phyloP scores from a whole-genome alignment of 2,329 filamentous ascomycete genomes.

The Beauveria medogensis region DNA sequence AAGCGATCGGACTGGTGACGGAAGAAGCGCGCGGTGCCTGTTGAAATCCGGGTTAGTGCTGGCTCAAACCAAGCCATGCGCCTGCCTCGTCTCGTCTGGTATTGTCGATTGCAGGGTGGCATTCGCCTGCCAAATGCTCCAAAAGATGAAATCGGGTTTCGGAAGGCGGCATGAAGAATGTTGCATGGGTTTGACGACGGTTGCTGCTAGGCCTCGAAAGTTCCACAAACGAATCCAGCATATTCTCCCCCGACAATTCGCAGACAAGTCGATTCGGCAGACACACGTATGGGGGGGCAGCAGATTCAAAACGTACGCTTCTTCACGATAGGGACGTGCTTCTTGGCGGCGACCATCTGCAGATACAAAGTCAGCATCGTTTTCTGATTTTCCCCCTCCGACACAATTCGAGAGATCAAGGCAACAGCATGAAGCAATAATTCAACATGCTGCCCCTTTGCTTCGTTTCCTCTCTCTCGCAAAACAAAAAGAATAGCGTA shows the following conservation, averaged over 20 bases:
- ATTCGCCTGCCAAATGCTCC: not conserved
- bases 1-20: conserved; percentile 97
- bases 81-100: not conserved
- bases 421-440: not conserved
- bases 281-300: not conserved
- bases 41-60: conserved; percentile 22
- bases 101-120: too few relatives aligned
- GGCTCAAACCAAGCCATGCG: not conserved
- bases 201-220: not conserved
- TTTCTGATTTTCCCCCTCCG: not conserved
- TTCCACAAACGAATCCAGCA: not conserved
- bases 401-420: not conserved
- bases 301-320: conserved; percentile 70
- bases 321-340: conserved; percentile 99
- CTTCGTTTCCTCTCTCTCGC: not conserved
- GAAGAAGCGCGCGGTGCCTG: conserved; percentile 89
- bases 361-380: conserved; percentile 22
- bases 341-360: conserved; percentile 98
- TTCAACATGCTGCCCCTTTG: not conserved
- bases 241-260: not conserved
- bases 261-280: not conserved
- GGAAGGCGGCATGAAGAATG: not conserved
- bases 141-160: not conserved
- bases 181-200: not conserved
- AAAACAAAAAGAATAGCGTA: not conserved